phyloP scores from a whole-genome alignment of 768 basidiomycete genomes.

The Rhodotorula babjevae region DNA sequence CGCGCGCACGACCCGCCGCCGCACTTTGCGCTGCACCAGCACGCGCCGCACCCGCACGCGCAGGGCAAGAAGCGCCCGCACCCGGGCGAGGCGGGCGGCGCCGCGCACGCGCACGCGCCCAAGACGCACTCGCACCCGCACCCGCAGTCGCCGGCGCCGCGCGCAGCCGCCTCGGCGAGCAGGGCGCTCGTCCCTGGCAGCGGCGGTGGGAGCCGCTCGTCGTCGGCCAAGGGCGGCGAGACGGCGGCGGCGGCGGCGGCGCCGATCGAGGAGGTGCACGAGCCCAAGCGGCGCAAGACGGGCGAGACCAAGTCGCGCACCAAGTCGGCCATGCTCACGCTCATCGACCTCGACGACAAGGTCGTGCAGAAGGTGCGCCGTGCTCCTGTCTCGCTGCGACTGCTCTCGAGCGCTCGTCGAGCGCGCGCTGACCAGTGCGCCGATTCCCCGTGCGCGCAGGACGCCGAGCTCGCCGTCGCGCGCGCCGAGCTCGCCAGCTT shows the following conservation, averaged over 20 bases:
- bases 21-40: too few relatives aligned
- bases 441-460: background rate
- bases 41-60: too few relatives aligned
- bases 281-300: background rate
- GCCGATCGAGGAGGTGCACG: background rate
- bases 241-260: too few relatives aligned
- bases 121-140: background rate
- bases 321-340: background rate
- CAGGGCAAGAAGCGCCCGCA: background rate
- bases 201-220: background rate
- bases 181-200: background rate
- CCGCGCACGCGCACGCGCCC: too few relatives aligned
- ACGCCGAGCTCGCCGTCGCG: background rate
- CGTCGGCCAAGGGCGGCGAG: background rate
- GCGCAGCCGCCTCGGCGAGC: too few relatives aligned
- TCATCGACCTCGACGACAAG: background rate
- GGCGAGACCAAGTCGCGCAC: background rate
- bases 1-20: too few relatives aligned
- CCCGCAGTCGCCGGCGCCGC: too few relatives aligned
- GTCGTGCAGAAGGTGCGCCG: background rate
- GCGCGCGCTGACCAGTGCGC: background rate
- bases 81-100: too few relatives aligned
- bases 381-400: background rate
- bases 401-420: background rate
- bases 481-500: background rate